Percentiles rank a stretch among this genome's conserved stretches.
Evolutionary conservation across 495 filamentous ascomycete species (phyloP).

Genomic region (Xylaria castorea): DNA sequence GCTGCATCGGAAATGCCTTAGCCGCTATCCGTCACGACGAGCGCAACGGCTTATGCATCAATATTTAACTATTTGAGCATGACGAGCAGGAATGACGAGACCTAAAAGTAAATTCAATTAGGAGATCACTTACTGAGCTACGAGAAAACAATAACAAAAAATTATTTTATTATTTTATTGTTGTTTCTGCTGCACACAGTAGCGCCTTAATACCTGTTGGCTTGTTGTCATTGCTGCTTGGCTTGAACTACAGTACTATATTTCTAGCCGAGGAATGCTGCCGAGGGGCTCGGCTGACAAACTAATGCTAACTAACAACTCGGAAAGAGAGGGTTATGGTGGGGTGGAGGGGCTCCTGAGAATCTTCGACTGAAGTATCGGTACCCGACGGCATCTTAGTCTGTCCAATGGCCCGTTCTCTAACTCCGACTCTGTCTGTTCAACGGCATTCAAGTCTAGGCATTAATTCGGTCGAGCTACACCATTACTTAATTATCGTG

Average conservation of each 20-base stretch:
- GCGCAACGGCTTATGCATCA: neutral
- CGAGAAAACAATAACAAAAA: neutral
- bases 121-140: neutral
- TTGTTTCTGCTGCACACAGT: neutral
- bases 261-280: neutral
- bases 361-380: neutral
- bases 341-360: neutral
- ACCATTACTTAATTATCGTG: neutral
- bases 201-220: neutral
- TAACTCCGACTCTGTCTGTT: neutral
- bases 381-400: neutral
- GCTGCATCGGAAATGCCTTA: neutral
- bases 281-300: constrained; percentile 18
- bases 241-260: neutral
- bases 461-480: neutral
- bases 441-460: neutral
- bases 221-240: neutral
- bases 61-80: neutral
- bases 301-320: neutral
- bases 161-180: too few species aligned
- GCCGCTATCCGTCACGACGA: neutral
- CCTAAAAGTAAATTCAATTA: neutral
- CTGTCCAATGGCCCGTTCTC: neutral
- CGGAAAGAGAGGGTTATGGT: neutral
- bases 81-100: neutral